Evolutionary conservation across 2,329 filamentous ascomycete genomes (phyloP), one percentile per base, ranked within the genome.

Genomic region (Aureobasidium melanogenum): DNA sequence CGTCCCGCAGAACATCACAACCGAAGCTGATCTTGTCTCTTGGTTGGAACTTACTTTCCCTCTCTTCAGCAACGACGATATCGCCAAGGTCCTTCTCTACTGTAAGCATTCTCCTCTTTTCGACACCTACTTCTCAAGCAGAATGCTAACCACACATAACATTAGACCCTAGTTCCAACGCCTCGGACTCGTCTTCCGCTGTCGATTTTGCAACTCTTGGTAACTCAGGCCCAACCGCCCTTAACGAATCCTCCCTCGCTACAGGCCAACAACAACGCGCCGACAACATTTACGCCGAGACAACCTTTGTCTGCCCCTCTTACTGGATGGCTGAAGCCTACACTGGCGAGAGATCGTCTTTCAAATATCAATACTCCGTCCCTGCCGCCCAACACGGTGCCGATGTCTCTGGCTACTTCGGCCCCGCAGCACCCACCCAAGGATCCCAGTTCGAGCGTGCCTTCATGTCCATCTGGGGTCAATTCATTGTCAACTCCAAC

Each of bases 291-390:
- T 80, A 79, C 41, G 54, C 54, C 44, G 82, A 85, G 68, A 74
- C 77, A 0, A 80, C 79, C 1, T 83, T 84, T 62, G 73, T 79
- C 46, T 84, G 82, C 67, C 77, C 81, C 0, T 76, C 78, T 0
- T 82, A 83, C 68, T 83, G 80, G 81, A 70, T 83, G 62, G 76
- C 77, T 3, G 71, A 76, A 36, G 78, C 78, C 5, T 83, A 74
- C 61, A 71, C 51, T 14, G 48, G 55, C 38, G 28, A 12, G 19
- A 32, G 19, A 22, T 47, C 54, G 17, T 71, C 73, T 1, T 80
- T 74, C 71, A 75, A 76, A 30, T 80, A 80, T 65, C 79, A 81
- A 64, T 80, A 75, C 65, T 77, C 75, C 3, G 72, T 78, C 26
- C 72, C 75, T 0, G 72, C 71, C 17, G 74, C 73, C 3, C 68